A percentile compares a stretch with the other conserved stretches of the same genome.
These are phyloP conservation scores for Kodamaea sagamina DNA, from an alignment of 805 yeast species.

Conservation along the genomic window DNA sequence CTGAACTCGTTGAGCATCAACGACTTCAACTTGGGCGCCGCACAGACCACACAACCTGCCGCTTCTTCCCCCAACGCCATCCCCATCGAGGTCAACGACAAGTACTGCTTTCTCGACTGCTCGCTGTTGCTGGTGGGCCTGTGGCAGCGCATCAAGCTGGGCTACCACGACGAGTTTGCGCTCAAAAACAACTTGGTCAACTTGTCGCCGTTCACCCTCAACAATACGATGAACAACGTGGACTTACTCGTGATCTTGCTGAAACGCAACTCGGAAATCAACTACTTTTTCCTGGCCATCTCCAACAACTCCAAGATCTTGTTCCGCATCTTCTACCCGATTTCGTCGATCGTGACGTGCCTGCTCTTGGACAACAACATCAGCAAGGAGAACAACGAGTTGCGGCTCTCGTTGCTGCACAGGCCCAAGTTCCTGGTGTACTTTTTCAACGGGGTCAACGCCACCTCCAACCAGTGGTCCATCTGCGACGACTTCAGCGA, in stretches of 20 bases:
- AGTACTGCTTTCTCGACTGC: constrained; percentile 69
- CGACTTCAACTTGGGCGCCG: background rate
- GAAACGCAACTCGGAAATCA: constrained; percentile 68
- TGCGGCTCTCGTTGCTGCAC: constrained; percentile 51
- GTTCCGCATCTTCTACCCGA: constrained; percentile 72
- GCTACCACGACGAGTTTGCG: constrained; percentile 45
- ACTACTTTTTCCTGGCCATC: constrained; percentile 76
- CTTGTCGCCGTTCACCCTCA: constrained; percentile 66
- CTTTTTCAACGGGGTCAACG: constrained; percentile 57
- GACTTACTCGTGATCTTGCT: constrained; percentile 72
- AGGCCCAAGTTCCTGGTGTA: constrained; percentile 81
- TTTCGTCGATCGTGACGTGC: constrained; percentile 58
- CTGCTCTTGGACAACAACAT: constrained; percentile 53
- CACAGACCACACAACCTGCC: too few species aligned
- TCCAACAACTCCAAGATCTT: constrained; percentile 66
- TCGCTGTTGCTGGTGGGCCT: constrained; percentile 71
- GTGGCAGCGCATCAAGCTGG: constrained; percentile 78
- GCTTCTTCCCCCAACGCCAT: too few species aligned
- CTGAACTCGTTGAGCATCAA: constrained; percentile 5
- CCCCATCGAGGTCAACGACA: constrained; percentile 61
- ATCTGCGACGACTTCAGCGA: constrained; percentile 84
- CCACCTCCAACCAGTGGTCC: constrained; percentile 67
- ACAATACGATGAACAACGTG: constrained; percentile 63
- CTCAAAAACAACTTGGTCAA: constrained; percentile 53
- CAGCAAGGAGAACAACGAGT: constrained; percentile 44